Evolutionary conservation across 2,329 filamentous ascomycete genomes (phyloP).

Genomic region (Dactylonectria macrodidyma): DNA sequence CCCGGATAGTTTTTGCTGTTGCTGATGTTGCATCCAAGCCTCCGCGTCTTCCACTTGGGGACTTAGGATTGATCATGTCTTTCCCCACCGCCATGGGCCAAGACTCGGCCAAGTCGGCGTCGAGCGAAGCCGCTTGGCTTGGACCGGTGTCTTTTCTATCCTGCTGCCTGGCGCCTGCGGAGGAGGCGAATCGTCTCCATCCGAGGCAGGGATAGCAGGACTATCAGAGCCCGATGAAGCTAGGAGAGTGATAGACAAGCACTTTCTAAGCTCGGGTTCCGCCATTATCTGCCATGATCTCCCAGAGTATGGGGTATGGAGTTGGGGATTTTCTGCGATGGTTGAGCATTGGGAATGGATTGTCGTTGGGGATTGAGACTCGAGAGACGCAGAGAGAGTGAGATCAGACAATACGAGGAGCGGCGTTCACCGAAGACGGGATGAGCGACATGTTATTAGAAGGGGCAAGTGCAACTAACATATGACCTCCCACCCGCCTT

Average conservation of each 20-base stretch:
- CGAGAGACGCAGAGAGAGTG: not conserved
- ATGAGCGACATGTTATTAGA: constrained; percentile 14
- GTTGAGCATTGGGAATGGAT: not conserved
- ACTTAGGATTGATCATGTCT: not conserved
- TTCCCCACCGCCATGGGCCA: constrained; percentile 3
- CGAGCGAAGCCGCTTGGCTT: constrained; percentile 1
- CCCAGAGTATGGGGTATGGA: constrained; percentile 23
- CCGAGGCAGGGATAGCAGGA: constrained; percentile 11
- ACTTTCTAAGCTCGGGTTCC: not conserved
- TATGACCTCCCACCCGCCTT: constrained; percentile 23
- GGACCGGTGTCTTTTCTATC: constrained; percentile 28
- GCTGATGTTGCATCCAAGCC: constrained; percentile 6
- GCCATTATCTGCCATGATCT: constrained; percentile 20
- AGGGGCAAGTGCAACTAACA: constrained; percentile 23
- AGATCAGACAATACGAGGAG: not conserved
- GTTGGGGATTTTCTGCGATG: constrained; percentile 5
- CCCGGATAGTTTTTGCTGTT: not conserved
- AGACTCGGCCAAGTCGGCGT: not conserved
- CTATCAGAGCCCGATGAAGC: constrained; percentile 35
- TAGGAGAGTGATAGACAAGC: constrained; percentile 22
- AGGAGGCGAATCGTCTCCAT: constrained; percentile 25
- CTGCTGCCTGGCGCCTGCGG: constrained; percentile 41
- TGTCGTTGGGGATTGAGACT: not conserved
- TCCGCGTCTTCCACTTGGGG: constrained; percentile 7
- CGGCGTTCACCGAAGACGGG: constrained; percentile 13